Evolutionary conservation across 176 grass and related monocot genomes (phyloP), one percentile per base, ranked within the genome.

Genomic region (Rhynchospora breviuscula): DNA sequence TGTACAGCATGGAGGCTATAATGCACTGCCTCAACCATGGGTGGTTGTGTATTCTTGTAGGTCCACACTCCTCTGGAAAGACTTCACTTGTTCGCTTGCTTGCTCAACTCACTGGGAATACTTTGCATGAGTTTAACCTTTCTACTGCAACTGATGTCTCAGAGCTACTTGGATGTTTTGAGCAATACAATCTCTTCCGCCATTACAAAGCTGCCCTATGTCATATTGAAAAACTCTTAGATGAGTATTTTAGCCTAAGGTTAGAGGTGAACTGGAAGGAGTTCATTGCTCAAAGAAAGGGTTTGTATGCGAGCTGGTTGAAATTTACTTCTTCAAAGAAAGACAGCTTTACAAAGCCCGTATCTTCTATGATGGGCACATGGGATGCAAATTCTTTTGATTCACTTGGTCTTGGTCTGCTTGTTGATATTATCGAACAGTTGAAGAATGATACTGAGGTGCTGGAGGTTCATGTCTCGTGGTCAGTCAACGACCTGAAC

Each of bases 41-140:
- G 59, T 98, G 95, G 95, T 70, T 98, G 82, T 98, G 92, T 73
- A 98, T 98, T 90, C 85, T 98, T 81, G 89, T 93, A 54, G 95
- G 95, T 63, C 87, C 91, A 66, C 85, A 90, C 84, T 98, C 92
- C 80, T 92, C 95, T 60, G 92, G 95, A 44, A 98, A 98, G 88
- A 98, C 95, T 11, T 98, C 95, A 78, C 91, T 98, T 59, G 81
- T 94, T 58, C 92, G 92, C 40, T 91, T 94, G 69, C 89, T 98
- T 33, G 95, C 92, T 87, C 90, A 98, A 65, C 82, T 98, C 14
- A 94, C 95, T 54, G 95, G 95, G 66, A 98, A 94, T 84, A 82
- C 86, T 53, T 88, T 94, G 79, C 88, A 88, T 58, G 95, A 98
- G 59, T 68, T 98, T 63, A 98, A 93, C 89, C 86, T 98, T 81